Percentiles rank a stretch among this genome's conserved stretches.
Conservation (phyloP, 2,329 filamentous ascomycete genomes). For the Ophioceras dolichostomum region DNA sequence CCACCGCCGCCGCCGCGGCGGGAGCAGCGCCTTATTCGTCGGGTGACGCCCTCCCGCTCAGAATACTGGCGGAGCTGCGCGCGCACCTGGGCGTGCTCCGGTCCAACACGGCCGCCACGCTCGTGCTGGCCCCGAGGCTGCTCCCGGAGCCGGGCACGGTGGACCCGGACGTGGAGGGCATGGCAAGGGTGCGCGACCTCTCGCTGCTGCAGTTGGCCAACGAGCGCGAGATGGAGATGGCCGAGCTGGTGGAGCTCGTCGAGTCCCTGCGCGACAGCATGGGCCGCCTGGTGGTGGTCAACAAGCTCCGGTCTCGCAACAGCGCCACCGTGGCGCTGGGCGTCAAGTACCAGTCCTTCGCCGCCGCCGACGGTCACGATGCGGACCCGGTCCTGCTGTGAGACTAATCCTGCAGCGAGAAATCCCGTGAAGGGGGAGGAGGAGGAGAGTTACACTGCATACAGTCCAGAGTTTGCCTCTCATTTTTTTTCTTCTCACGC, state of each 20-base stretch:
- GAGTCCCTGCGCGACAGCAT: conserved; percentile 7
- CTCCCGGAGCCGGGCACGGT: conserved; percentile 12
- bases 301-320: conserved; percentile 8
- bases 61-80: conserved; percentile 14
- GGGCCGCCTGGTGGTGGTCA: conserved; percentile 12
- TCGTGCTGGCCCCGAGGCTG: conserved; percentile 15
- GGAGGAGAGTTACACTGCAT: too few species aligned
- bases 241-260: conserved; percentile 16
- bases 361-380: not conserved
- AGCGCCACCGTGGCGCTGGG: not conserved
- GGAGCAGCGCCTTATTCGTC: too few species aligned
- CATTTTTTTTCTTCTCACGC: too few species aligned
- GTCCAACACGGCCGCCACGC: conserved; percentile 10
- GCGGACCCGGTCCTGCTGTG: too few species aligned
- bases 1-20: too few species aligned
- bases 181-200: conserved; percentile 16
- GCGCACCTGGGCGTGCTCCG: conserved; percentile 19
- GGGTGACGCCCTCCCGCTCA: conserved; percentile 3
- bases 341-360: not conserved
- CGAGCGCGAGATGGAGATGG: conserved; percentile 14
- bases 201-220: conserved; percentile 16
- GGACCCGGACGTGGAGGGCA: conserved; percentile 10
- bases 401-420: too few species aligned
- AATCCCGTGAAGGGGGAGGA: too few species aligned
- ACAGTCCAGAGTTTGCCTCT: too few species aligned